Evolutionary conservation across 148 eudicot genomes (phyloP).

Genomic region (Rhododendron ferrugineum): DNA sequence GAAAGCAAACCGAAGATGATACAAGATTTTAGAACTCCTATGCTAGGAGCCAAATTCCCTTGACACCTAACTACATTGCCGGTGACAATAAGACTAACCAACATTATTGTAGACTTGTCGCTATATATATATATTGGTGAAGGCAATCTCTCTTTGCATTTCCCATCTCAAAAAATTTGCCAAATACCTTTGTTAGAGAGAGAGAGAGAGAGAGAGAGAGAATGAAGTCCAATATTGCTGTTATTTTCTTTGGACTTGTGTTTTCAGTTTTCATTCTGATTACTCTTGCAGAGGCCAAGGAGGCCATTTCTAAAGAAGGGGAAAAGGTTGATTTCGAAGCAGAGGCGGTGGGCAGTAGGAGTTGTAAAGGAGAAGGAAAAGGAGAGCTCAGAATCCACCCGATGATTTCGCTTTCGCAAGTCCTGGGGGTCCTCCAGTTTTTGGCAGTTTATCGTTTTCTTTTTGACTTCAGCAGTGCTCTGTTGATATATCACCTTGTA

Average conservation of each 20-base stretch:
- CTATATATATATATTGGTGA: neutral
- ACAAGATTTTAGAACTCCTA: neutral
- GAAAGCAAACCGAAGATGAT: neutral
- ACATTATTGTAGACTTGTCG: neutral
- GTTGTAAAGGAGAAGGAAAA: neutral
- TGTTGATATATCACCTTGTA: neutral
- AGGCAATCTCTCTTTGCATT: neutral
- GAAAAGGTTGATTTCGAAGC: neutral
- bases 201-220: neutral
- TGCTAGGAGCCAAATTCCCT: neutral
- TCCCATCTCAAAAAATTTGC: neutral
- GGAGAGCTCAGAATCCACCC: neutral
- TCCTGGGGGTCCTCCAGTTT: neutral
- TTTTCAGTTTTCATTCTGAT: neutral
- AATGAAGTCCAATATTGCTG: neutral
- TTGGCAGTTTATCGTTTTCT: neutral
- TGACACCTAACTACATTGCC: neutral
- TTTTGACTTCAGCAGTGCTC: neutral
- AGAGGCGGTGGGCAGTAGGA: neutral
- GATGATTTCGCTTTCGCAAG: neutral
- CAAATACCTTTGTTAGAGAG: neutral
- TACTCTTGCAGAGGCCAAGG: neutral
- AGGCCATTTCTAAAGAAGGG: neutral
- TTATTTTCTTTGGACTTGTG: neutral
- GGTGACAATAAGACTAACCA: neutral